phyloP scores from a whole-genome alignment of 305 asterid genomes.

The Fraxinus dipetala region DNA sequence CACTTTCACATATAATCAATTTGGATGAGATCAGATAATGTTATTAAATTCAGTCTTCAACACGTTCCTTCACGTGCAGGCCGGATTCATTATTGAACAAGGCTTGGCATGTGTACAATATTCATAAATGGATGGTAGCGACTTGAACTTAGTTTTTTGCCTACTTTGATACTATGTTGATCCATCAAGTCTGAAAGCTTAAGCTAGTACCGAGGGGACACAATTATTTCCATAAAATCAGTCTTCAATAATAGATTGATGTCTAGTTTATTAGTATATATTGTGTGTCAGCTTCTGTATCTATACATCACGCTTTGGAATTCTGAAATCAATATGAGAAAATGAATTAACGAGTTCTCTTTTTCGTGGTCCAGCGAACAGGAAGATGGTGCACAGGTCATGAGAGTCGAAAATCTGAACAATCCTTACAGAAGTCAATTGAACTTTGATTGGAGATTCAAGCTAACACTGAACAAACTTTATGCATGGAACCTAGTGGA shows the following conservation, averaged over 20 bases:
- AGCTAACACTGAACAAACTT: slow-evolving; percentile 71
- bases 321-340: slow-evolving; percentile 7
- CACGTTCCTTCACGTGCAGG: neutral
- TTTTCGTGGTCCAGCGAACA: slow-evolving; percentile 41
- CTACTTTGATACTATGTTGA: neutral
- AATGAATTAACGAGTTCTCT: neutral
- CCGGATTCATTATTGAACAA: neutral
- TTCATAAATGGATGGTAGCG: neutral
- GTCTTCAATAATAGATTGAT: neutral
- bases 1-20: neutral
- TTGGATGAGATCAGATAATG: neutral
- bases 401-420: slow-evolving; percentile 60
- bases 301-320: neutral
- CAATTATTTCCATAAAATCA: neutral
- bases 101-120: neutral
- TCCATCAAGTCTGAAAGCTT: neutral
- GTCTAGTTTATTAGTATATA: neutral
- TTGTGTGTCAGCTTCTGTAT: neutral
- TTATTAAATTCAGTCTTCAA: neutral
- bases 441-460: slow-evolving; percentile 63
- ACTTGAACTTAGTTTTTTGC: neutral
- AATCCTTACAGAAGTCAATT: slow-evolving; percentile 61
- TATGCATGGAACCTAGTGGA: slow-evolving; percentile 89
- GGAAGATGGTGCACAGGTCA: slow-evolving; percentile 77
- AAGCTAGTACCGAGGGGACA: neutral